A percentile compares a stretch with the other conserved stretches of the same genome.
Conservation (phyloP, 768 basidiomycete genomes). For the Clitopilus hobsonii region DNA sequence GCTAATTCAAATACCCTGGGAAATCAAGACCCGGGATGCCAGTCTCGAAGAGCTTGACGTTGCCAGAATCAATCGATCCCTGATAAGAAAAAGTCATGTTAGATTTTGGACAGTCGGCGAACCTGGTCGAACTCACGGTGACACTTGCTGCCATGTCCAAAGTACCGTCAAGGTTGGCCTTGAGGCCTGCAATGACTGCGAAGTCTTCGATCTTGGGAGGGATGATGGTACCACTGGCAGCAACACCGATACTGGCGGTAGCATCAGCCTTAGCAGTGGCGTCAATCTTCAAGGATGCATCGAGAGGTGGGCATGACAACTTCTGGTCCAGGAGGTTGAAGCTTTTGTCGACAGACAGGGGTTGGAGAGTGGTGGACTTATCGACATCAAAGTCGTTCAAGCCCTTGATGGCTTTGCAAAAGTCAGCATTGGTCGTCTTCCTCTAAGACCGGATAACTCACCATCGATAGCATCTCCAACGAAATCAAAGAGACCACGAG, state of each 20-base stretch:
- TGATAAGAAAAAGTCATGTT: constrained; percentile 3
- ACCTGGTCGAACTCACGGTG: constrained; percentile 19
- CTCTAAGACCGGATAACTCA: no score
- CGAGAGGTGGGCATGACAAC: constrained; percentile 17
- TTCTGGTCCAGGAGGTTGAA: constrained; percentile 22
- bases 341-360: constrained; percentile 25
- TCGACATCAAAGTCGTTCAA: constrained; percentile 27
- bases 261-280: constrained; percentile 20
- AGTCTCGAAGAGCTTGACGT: constrained; percentile 31
- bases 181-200: constrained; percentile 27
- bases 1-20: constrained; percentile 32
- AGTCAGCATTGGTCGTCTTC: no score
- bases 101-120: neutral
- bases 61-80: constrained; percentile 38
- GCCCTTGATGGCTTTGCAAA: constrained; percentile 14
- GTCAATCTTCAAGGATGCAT: constrained; percentile 12
- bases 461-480: constrained; percentile 22
- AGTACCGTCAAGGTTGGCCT: constrained; percentile 32
- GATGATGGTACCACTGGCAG: constrained; percentile 18
- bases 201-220: constrained; percentile 25
- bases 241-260: constrained; percentile 20
- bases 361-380: constrained; percentile 22
- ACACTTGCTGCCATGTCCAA: constrained; percentile 32
- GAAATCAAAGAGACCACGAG: constrained; percentile 22
- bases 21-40: constrained; percentile 46